Conservation (phyloP, 2,329 filamentous ascomycete species). For the Xylariaceae sp. region DNA sequence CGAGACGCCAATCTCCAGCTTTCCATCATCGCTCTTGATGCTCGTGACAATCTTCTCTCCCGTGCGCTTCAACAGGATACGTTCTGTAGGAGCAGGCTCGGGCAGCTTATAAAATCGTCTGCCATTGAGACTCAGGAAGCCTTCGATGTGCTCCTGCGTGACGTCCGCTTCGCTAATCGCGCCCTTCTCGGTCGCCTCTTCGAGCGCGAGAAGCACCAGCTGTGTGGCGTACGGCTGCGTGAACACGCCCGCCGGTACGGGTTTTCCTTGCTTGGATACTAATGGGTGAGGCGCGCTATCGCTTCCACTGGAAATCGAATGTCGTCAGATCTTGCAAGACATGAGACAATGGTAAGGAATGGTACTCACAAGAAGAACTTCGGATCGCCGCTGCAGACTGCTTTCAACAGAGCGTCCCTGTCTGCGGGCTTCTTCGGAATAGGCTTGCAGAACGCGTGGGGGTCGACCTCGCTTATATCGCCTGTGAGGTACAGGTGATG, state of each 20-base stretch:
- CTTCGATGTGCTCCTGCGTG: conserved; percentile 48
- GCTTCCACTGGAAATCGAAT: conserved; percentile 37
- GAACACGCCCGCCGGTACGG: conserved; percentile 67
- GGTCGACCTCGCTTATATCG: conserved; percentile 60
- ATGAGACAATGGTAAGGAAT: neutral
- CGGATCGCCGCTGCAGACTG: conserved; percentile 39
- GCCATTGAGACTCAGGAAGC: conserved; percentile 49
- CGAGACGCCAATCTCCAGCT: conserved; percentile 40
- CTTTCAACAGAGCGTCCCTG: conserved; percentile 46
- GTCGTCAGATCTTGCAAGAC: conserved; percentile 9
- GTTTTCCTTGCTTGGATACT: conserved; percentile 45
- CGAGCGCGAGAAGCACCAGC: conserved; percentile 57
- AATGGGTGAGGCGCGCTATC: conserved; percentile 62
- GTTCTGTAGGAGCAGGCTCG: conserved; percentile 41
- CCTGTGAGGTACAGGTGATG: conserved; percentile 80
- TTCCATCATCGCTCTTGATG: conserved; percentile 34
- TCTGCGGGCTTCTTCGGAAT: conserved; percentile 69
- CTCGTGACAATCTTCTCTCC: conserved; percentile 39
- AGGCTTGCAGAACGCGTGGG: conserved; percentile 68
- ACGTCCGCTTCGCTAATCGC: conserved; percentile 47
- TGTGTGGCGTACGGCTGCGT: conserved; percentile 55
- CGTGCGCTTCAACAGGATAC: conserved; percentile 52
- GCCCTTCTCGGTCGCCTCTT: conserved; percentile 53
- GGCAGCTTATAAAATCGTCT: conserved; percentile 48
- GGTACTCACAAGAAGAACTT: conserved; percentile 48